Percentiles rank a stretch among this genome's conserved stretches.
phyloP scores from a whole-genome alignment of 225 moss, liverwort and hornwort genomes.

The Physcomitrellopsis africana region DNA sequence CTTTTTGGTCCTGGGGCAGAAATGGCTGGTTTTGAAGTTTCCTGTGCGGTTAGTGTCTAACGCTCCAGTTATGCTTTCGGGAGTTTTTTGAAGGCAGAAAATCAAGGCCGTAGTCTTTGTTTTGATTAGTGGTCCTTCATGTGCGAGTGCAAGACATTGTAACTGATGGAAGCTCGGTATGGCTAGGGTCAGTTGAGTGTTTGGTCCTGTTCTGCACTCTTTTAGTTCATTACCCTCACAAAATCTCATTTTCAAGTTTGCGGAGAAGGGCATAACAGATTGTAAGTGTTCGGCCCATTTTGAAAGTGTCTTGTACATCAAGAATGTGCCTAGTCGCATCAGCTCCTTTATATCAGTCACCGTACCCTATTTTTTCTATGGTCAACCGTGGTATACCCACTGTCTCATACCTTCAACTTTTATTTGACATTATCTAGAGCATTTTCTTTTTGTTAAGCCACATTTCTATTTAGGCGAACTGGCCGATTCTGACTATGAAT shows the following conservation, averaged over 20 bases:
- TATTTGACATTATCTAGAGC: background rate
- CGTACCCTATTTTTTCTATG: background rate
- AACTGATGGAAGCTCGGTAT: background rate
- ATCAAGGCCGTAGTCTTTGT: constrained; percentile 15
- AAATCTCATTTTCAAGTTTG: too few species aligned
- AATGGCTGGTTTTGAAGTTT: background rate
- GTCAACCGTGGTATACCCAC: background rate
- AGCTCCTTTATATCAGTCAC: background rate
- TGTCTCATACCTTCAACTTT: background rate
- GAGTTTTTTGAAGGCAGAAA: background rate
- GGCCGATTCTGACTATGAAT: background rate
- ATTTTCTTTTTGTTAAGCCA: constrained; percentile 1
- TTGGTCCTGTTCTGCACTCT: background rate
- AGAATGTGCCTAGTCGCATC: background rate
- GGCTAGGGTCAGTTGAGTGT: constrained; percentile 9
- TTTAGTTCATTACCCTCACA: too few species aligned
- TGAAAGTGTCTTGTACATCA: background rate
- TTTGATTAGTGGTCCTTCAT: constrained; percentile 4
- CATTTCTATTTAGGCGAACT: background rate
- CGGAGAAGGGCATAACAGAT: background rate
- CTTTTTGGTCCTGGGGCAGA: background rate
- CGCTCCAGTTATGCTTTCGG: background rate
- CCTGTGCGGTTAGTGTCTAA: constrained; percentile 7
- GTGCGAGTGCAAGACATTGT: background rate
- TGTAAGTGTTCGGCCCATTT: background rate